Evolutionary conservation across 495 filamentous ascomycete species (phyloP).

Genomic region (Parmelia sp.): DNA sequence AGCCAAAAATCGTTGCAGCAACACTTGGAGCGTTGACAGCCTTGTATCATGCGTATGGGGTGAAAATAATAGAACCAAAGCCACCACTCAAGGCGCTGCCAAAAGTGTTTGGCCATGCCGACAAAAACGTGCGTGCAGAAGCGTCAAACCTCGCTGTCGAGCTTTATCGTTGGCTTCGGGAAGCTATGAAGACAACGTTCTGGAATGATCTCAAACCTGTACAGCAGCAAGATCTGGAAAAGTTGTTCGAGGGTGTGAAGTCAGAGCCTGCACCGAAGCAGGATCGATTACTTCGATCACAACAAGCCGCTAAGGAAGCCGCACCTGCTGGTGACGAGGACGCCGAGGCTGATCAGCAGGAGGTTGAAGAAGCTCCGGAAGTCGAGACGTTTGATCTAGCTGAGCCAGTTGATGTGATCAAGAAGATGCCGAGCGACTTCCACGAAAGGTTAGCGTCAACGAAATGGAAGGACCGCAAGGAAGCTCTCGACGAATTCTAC

Average conservation of each 20-base stretch:
- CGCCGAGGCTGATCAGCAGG: constrained; percentile 53
- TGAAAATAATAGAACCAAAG: constrained; percentile 94
- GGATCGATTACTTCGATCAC: constrained; percentile 78
- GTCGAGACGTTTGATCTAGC: constrained; percentile 81
- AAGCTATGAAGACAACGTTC: constrained; percentile 97
- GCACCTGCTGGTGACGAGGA: constrained; percentile 54
- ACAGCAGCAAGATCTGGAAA: constrained; percentile 90
- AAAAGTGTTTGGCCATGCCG: constrained; percentile 89
- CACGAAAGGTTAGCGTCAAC: constrained; percentile 74
- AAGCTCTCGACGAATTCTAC: constrained; percentile 79
- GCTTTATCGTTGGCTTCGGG: constrained; percentile 92
- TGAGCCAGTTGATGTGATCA: constrained; percentile 78
- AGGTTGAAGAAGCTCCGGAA: constrained; percentile 61
- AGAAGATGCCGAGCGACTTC: constrained; percentile 78
- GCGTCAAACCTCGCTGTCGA: constrained; percentile 88
- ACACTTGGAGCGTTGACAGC: constrained; percentile 69
- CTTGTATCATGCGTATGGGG: constrained; percentile 88
- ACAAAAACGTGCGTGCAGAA: constrained; percentile 97
- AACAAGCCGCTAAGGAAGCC: constrained; percentile 73
- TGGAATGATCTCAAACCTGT: constrained; percentile 94
- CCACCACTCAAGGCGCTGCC: constrained; percentile 85
- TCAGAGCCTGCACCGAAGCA: constrained; percentile 83
- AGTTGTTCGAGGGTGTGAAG: constrained; percentile 88
- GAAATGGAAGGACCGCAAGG: constrained; percentile 99
- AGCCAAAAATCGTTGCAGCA: constrained; percentile 88